phyloP scores from a whole-genome alignment of 2,329 filamentous ascomycete species.

The Hymenotorrendiella dingleyae region DNA sequence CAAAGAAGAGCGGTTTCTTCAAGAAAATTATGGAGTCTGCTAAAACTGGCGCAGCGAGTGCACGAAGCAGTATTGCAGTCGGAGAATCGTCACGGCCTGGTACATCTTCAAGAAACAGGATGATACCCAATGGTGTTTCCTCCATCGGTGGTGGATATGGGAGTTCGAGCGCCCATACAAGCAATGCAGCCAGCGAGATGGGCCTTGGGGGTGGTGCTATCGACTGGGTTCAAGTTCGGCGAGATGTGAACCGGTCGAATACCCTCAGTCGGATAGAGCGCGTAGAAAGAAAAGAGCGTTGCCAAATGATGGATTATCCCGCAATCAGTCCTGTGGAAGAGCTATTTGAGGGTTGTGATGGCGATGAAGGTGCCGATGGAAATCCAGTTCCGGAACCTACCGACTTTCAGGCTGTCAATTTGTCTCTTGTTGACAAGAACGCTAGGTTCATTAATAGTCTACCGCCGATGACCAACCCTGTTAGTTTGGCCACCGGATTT shows the following conservation, averaged over 20 bases:
- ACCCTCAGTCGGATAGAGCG: conserved; percentile 85
- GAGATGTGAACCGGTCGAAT: conserved; percentile 93
- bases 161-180: conserved; percentile 34
- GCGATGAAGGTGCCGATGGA: conserved; percentile 84
- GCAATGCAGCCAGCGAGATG: conserved; percentile 61
- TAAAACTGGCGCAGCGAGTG: conserved; percentile 87
- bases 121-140: conserved; percentile 34
- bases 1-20: conserved; percentile 84
- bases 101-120: conserved; percentile 27
- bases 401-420: conserved; percentile 73
- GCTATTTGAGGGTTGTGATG: conserved; percentile 76
- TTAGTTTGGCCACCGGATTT: conserved; percentile 80
- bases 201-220: conserved; percentile 54
- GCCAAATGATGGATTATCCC: conserved; percentile 89
- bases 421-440: conserved; percentile 90
- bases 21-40: conserved; percentile 92
- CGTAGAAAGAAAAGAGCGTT: conserved; percentile 77
- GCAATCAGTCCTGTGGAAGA: conserved; percentile 87
- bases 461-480: conserved; percentile 74
- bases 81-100: conserved; percentile 39
- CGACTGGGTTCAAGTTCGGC: conserved; percentile 96
- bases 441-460: conserved; percentile 82
- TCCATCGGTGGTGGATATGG: conserved; percentile 46
- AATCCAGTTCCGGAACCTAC: conserved; percentile 74
- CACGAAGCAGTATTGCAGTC: conserved; percentile 75